A percentile compares a stretch with the other conserved stretches of the same genome.
Evolutionary conservation across 2,329 filamentous ascomycete genomes (phyloP).

Genomic region (Fusarium transvaalense): DNA sequence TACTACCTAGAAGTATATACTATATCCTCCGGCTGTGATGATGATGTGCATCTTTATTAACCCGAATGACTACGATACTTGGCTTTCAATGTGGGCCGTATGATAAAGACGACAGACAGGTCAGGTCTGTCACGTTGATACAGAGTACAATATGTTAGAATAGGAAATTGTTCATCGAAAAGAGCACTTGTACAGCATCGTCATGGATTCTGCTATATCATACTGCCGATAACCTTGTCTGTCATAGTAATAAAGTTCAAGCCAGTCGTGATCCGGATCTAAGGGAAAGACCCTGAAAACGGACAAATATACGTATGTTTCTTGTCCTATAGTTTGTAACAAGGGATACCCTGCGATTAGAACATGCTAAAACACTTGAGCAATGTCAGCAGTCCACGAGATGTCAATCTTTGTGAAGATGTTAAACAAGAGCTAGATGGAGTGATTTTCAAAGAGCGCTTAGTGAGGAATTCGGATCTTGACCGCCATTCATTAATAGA

Average conservation of each 20-base stretch:
- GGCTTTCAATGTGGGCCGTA: conserved; percentile 3
- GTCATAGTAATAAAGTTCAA: conserved; percentile 16
- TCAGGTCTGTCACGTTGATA: too few species aligned
- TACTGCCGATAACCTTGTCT: not conserved
- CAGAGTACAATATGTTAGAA: too few species aligned
- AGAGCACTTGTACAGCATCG: not conserved
- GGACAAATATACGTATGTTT: not conserved
- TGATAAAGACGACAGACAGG: not conserved
- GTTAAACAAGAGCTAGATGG: not conserved
- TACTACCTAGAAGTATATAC: too few species aligned
- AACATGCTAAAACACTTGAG: not conserved
- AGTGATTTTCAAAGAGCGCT: not conserved
- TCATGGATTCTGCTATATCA: not conserved
- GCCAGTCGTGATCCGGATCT: conserved; percentile 1
- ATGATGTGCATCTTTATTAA: conserved; percentile 1
- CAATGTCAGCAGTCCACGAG: not conserved
- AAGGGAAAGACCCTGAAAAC: conserved; percentile 21
- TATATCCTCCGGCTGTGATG: too few species aligned
- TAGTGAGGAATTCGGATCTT: conserved; percentile 1
- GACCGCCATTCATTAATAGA: conserved; percentile 15
- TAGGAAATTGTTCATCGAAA: not conserved
- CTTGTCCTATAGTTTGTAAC: not conserved
- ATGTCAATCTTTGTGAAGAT: conserved; percentile 1
- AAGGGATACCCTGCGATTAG: conserved; percentile 10
- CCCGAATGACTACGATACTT: not conserved